Base-by-base conservation (phyloP, 495 filamentous ascomycete species). In the Hypoxylon subgilvum region DNA sequence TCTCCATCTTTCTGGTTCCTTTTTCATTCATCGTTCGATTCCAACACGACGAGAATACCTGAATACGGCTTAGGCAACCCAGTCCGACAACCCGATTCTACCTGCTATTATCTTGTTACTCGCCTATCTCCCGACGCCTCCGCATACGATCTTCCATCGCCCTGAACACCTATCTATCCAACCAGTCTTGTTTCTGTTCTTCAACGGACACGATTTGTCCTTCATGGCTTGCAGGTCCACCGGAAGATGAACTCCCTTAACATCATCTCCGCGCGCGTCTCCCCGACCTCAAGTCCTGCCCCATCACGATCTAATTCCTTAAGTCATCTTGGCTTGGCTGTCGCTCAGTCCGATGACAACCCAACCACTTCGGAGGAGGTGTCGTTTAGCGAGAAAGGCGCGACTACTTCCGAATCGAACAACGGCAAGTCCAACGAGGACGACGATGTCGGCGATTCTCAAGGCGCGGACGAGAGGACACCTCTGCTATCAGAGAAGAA, bases 201-300 rank as follows among this genome's bases (percentile, higher is more conserved):
- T 52, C 27, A 57, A 53, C 57, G 52, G 63, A 43, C 50, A 55
- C 39, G 17, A 53, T 63, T 57, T 61, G 47, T 61, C 45, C 67
- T 75, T 74, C 74, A 84, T 87, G 82, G 78, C 80, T 77, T 72
- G 69, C 65, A 65, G 52, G 53, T 61, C 47, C 35, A 63, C 50
- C 53, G 53, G 77, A 92, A 86, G 78, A 98, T 98, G 93, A 97
- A 97, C 87, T 96, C 93, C 68, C 77, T 97, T 79, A 96, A 96
- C 75, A 89, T 96, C 72, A 82, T 98, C 72, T 95, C 91, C 61
- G 84, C 89, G 70, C 86, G 89, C 77, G 90, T 94, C 52, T 83
- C 81, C 61, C 81, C 80, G 55, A 69, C 80, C 38, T 70, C 80
- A 57, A 84, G 79, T 65, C 78, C 79, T 10, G 69, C 72, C 31